phyloP scores from a whole-genome alignment of 2,329 filamentous ascomycete species.

The Orbilia blumenaviensis region DNA sequence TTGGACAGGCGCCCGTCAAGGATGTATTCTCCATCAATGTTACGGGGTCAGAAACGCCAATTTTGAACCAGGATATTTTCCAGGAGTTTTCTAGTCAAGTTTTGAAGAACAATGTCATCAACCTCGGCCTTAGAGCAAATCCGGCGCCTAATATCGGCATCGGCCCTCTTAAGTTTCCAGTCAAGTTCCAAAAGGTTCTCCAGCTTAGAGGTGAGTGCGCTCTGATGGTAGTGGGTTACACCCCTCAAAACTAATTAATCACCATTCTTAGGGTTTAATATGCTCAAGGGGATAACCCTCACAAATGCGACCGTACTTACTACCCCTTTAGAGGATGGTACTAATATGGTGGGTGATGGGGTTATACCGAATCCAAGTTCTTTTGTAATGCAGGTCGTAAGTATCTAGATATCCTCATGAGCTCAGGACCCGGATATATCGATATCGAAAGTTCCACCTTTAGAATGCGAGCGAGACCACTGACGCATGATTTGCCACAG shows the following conservation, averaged over 20 bases:
- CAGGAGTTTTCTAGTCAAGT: slow-evolving; percentile 68
- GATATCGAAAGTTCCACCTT: too few relatives aligned
- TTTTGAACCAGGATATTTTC: slow-evolving; percentile 65
- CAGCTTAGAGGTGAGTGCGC: slow-evolving; percentile 62
- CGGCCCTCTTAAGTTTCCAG: slow-evolving; percentile 64
- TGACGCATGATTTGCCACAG: too few relatives aligned
- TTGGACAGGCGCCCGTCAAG: slow-evolving; percentile 66
- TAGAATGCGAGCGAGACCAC: too few relatives aligned
- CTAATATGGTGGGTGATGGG: slow-evolving; percentile 70
- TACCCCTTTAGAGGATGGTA: slow-evolving; percentile 61
- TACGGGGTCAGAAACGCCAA: slow-evolving; percentile 63
- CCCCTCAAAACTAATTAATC: neutral
- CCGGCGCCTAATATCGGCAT: slow-evolving; percentile 65
- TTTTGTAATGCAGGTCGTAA: slow-evolving; percentile 71
- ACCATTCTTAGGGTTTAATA: slow-evolving; percentile 61
- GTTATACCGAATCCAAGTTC: slow-evolving; percentile 72
- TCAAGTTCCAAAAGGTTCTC: slow-evolving; percentile 69
- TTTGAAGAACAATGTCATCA: slow-evolving; percentile 65
- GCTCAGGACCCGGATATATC: too few relatives aligned
- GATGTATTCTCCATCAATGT: slow-evolving; percentile 67
- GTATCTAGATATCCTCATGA: too few relatives aligned
- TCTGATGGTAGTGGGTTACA: neutral
- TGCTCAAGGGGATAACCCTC: slow-evolving; percentile 68
- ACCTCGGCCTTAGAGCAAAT: slow-evolving; percentile 66
- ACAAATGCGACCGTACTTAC: slow-evolving; percentile 65